phyloP scores from a whole-genome alignment of 2,329 filamentous ascomycete genomes.

The Alternaria angustiovoidea region DNA sequence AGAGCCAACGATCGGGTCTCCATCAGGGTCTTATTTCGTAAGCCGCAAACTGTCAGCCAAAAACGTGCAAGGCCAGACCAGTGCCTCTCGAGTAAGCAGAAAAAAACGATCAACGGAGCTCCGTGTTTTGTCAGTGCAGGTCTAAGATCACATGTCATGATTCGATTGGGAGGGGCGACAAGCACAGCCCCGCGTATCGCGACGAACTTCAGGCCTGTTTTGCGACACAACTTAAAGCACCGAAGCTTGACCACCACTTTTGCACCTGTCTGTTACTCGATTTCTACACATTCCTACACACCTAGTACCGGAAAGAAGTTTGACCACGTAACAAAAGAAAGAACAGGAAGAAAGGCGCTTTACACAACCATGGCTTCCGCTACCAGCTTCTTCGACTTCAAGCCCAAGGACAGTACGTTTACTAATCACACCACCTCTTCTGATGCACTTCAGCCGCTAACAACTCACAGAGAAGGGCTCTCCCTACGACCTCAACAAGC shows the following conservation, averaged over 20 bases:
- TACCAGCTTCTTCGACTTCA: constrained; percentile 82
- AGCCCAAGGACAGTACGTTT: constrained; percentile 77
- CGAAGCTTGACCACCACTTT: not conserved
- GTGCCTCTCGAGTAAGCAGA: not conserved
- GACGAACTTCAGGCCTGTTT: constrained; percentile 8
- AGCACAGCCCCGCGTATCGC: constrained; percentile 20
- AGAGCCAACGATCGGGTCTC: constrained; percentile 1
- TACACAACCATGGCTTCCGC: constrained; percentile 69
- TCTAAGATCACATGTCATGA: constrained; percentile 17
- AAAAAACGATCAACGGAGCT: not conserved
- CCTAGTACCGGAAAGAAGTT: not conserved
- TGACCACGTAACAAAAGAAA: not conserved
- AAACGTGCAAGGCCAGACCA: not conserved
- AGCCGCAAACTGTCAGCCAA: not conserved
- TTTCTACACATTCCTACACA: not conserved
- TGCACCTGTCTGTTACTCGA: not conserved
- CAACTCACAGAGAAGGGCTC: constrained; percentile 72
- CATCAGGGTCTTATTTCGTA: constrained; percentile 2
- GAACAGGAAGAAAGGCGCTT: not conserved
- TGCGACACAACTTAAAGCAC: not conserved
- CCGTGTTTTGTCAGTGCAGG: not conserved
- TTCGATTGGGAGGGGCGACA: constrained; percentile 13
- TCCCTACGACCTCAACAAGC: constrained; percentile 72
- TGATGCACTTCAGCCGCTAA: not conserved
- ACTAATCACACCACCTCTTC: not conserved